Percentiles rank a stretch among this genome's conserved stretches.
Evolutionary conservation across 2,329 filamentous ascomycete species (phyloP).

Genomic region (Calonectria fujianensis): DNA sequence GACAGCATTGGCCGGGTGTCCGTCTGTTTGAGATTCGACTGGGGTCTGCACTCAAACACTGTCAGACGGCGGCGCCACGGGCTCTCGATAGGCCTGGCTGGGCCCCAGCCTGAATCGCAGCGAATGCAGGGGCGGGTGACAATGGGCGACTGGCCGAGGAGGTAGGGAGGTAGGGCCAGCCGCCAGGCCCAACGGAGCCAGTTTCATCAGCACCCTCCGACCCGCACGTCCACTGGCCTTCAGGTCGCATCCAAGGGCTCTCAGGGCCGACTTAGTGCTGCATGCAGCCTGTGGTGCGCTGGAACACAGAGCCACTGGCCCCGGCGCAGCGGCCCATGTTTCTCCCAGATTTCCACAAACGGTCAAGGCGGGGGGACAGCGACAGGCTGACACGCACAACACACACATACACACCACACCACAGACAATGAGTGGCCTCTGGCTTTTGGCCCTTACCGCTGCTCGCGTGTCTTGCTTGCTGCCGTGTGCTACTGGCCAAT

Average conservation of each 20-base stretch:
- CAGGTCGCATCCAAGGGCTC: conserved; percentile 18
- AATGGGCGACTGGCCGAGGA: background rate
- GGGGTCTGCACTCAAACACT: conserved; percentile 39
- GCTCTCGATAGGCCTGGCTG: conserved; percentile 16
- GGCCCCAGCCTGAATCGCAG: conserved; percentile 17
- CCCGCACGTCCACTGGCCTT: conserved; percentile 45
- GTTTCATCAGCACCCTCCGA: conserved; percentile 49
- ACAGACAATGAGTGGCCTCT: conserved; percentile 7
- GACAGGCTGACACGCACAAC: background rate
- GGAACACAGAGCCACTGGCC: conserved; percentile 10
- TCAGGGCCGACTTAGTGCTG: conserved; percentile 14
- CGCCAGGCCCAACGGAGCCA: conserved; percentile 32
- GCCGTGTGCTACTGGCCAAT: conserved; percentile 16
- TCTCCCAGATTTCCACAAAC: conserved; percentile 27
- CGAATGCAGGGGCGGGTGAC: conserved; percentile 41
- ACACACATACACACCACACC: conserved; percentile 22
- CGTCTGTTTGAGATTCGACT: conserved; percentile 52
- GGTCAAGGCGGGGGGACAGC: conserved; percentile 4
- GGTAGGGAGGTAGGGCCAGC: conserved; percentile 32
- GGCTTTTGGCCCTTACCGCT: conserved; percentile 14
- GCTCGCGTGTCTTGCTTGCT: conserved; percentile 32
- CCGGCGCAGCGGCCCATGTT: conserved; percentile 16
- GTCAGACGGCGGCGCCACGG: conserved; percentile 27
- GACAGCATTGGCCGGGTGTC: conserved; percentile 29
- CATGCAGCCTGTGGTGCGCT: conserved; percentile 18